Percentiles rank a stretch among this genome's conserved stretches.
These are phyloP conservation scores for Quercus robur DNA, from an alignment of 306 rosid species.

Conservation along the genomic window DNA sequence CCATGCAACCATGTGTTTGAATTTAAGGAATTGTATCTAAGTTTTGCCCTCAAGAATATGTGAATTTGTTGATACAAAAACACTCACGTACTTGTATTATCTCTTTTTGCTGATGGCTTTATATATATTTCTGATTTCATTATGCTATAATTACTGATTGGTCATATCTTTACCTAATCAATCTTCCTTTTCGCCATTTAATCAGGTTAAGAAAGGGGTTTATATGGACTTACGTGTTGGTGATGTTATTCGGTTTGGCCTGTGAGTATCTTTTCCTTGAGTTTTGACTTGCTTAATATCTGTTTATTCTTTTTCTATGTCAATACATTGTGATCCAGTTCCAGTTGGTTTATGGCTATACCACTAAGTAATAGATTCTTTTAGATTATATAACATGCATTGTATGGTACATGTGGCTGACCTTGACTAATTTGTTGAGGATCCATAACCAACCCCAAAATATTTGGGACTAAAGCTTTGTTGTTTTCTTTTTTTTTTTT, in stretches of 20 bases:
- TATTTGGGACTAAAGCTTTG: no score
- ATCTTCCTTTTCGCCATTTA: constrained; percentile 21
- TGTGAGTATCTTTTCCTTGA: constrained; percentile 46
- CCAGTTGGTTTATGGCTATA: not conserved
- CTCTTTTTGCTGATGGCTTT: not conserved
- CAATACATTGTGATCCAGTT: constrained; percentile 8
- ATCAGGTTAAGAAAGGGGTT: constrained; percentile 65
- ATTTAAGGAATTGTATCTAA: no score
- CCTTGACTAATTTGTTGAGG: no score
- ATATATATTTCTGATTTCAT: not conserved
- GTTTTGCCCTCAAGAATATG: not conserved
- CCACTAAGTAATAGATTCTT: constrained; percentile 8
- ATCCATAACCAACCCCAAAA: no score
- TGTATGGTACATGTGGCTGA: not conserved
- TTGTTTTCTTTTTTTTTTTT: no score
- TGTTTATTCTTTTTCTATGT: not conserved
- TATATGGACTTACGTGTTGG: constrained; percentile 82
- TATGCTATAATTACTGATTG: not conserved
- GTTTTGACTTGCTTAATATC: not conserved
- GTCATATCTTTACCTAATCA: constrained; percentile 9
- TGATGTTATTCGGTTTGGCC: constrained; percentile 94
- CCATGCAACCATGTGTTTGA: no score
- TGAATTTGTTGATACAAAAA: not conserved
- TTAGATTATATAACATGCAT: constrained; percentile 5
- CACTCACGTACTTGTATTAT: not conserved